Base-by-base conservation (phyloP, 129 eudicot genomes). In the Artemisia argyi region DNA sequence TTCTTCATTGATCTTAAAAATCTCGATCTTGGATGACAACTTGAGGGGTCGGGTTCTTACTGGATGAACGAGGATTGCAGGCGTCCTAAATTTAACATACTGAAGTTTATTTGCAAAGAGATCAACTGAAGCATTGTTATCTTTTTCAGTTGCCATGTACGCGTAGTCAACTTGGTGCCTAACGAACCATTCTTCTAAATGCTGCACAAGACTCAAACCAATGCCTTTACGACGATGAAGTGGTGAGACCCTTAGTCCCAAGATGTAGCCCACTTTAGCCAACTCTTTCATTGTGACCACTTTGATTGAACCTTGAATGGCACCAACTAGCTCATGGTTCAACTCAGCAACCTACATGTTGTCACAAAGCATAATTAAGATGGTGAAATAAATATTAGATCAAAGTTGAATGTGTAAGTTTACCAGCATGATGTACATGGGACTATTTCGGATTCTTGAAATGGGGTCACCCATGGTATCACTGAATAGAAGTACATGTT, bases 381-480 rank as follows among this genome's bases (percentile, higher is more conserved):
- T 53, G 15, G 22, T 47, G 61, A 58, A 28, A 47, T 22, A 52
- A 49, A 65, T 30, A 57, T 22, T 20, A 18, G 13, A 75, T 13
- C 30, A 7, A 61, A 28, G 35, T 1, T 11, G 64, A 50, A 24
- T 64, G 83, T 70, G 75, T 68, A 68, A 66, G 65, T 67, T 35
- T 81, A 86, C 91, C 83, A 82, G 87, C 91, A 86, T 86, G 71
- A 47, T 86, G 80, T 86, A 77, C 76, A 86, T n/a, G 52, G 91
- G 91, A 58, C 83, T 77, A 76, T 83, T 86, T 20, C 91, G 85
- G 67, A 86, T 83, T 71, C 91, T 83, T 69, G 83, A 86, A 44
- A 83, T 80, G 85, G 91, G 91, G 83, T 86, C 91, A 74, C 87
- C 90, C 87, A 82, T 82, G 55, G 87, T 82, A 72, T 85, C 91